Base-by-base conservation (phyloP, 495 filamentous ascomycete species). In the Penicillium pulvis region DNA sequence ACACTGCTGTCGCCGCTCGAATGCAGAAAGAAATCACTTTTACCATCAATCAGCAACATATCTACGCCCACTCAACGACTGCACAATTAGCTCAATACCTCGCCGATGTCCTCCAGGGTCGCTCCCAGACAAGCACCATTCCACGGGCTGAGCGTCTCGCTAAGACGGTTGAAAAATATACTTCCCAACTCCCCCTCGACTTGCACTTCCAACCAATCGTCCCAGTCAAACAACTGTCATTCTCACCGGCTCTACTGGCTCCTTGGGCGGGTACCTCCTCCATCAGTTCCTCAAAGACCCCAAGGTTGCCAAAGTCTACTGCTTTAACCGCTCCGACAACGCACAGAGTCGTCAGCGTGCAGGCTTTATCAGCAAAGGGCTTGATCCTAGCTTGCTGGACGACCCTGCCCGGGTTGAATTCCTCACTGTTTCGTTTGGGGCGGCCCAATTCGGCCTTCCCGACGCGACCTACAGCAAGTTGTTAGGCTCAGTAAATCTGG, bases 201-300 rank as follows among this genome's bases (percentile, higher is more conserved):
- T 2, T 6, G 3, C 26, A 28, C 26, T 28, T 28, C 3, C 3
- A 2, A 6, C 14, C 20, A 11, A 55, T 30, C 19, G 24, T n/a
- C 3, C 41, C 33, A 2, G 17, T 55, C 52, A 43, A 28, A 16
- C 20, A 55, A 55, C 19, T 16, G 61, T 76, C 12, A 49, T 72
- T 20, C 56, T 81, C 1, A 79, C 77, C 5, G 78, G 78, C 8
- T 79, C 76, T 2, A 80, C 73, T 2, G 77, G 77, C 0, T 51
- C 63, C 4, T 44, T 79, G 0, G 78, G 77, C 9, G 69, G 36
- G 10, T 69, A 75, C 46, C n/a, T 81, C 12, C 60, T 81, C 8
- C 23, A 66, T 16, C 17, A 28, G 1, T 59, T 79, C 1, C 31
- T 79, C 7, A 6, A 10, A 1, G 43, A 61, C 20, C 53, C 53